Conservation (phyloP, 2,329 filamentous ascomycete genomes). For the Polytolypa hystricis region DNA sequence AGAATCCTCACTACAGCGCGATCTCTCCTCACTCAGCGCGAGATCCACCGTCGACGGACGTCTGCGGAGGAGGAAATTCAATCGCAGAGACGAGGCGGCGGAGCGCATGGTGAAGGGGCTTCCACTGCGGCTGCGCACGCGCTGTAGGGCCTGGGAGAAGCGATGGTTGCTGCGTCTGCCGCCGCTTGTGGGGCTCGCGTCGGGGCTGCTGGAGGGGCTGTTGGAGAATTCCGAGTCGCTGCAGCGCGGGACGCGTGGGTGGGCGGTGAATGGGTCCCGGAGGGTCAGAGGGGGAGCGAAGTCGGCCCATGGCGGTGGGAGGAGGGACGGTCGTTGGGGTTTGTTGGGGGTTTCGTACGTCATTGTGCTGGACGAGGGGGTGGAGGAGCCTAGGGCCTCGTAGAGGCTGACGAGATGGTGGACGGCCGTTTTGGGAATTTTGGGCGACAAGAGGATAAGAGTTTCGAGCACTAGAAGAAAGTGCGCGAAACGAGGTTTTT, state of each 20-base stretch:
- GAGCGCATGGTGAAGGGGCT: conserved; percentile 20
- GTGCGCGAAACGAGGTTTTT: too few species aligned
- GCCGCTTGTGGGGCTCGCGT: conserved; percentile 16
- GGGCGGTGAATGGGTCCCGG: conserved; percentile 21
- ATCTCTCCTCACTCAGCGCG: conserved; percentile 32
- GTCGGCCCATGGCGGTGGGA: conserved; percentile 19
- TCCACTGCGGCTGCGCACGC: conserved; percentile 18
- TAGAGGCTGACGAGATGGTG: conserved; percentile 15
- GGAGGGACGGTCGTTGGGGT: conserved; percentile 7
- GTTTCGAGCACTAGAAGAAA: too few species aligned
- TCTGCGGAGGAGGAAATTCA: conserved; percentile 25
- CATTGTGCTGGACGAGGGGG: conserved; percentile 8
- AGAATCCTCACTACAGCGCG: conserved; percentile 26
- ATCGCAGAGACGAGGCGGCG: conserved; percentile 18
- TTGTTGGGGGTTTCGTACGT: not conserved
- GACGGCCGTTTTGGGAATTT: too few species aligned
- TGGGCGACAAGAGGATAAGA: too few species aligned
- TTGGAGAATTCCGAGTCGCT: conserved; percentile 18
- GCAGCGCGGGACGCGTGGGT: conserved; percentile 12
- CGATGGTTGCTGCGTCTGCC: conserved; percentile 17
- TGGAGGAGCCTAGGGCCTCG: conserved; percentile 12
- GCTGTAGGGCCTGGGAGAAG: conserved; percentile 13
- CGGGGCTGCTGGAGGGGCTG: conserved; percentile 22
- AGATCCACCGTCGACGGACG: conserved; percentile 35
- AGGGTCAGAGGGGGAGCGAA: conserved; percentile 22